A percentile compares a stretch with the other conserved stretches of the same genome.
These are phyloP conservation scores for Spiraea crenata DNA, from an alignment of 331 rosid genomes.

Conservation along the genomic window DNA sequence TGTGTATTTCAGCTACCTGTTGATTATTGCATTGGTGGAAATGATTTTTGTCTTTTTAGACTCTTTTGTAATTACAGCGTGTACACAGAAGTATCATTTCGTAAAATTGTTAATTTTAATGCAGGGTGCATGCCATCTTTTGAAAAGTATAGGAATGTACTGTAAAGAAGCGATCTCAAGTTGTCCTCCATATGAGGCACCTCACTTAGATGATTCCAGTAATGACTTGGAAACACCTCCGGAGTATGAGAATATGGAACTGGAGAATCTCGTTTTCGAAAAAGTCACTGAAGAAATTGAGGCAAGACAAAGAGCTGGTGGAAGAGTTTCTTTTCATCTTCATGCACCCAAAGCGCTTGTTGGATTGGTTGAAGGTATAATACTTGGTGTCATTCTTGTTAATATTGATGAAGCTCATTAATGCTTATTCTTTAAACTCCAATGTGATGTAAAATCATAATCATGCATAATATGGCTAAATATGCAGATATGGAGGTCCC, in stretches of 20 bases:
- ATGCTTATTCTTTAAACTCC: neutral
- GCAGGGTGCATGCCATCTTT: constrained; percentile 88
- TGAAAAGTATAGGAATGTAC: constrained; percentile 69
- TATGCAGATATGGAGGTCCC: constrained; percentile 67
- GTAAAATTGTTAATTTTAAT: constrained; percentile 25
- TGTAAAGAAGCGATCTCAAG: constrained; percentile 68
- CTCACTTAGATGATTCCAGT: constrained; percentile 63
- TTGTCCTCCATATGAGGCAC: constrained; percentile 57
- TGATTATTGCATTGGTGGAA: neutral
- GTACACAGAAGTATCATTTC: neutral
- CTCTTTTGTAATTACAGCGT: neutral
- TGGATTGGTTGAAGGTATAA: constrained; percentile 78
- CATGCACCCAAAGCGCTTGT: constrained; percentile 72
- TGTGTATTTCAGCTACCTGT: neutral
- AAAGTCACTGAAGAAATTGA: constrained; percentile 88
- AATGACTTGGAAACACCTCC: constrained; percentile 69
- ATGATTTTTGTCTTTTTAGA: neutral
- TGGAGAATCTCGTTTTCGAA: constrained; percentile 80
- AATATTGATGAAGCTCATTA: neutral
- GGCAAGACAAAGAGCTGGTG: constrained; percentile 73
- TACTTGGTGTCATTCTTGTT: constrained; percentile 9
- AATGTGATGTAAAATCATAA: constrained; percentile 16
- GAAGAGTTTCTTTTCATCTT: constrained; percentile 72
- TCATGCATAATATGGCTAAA: constrained; percentile 21
- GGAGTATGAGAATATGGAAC: constrained; percentile 89